Evolutionary conservation across 1,284 basidiomycete species (phyloP), one percentile per base, ranked within the genome.

Genomic region (Vanrija sp.): DNA sequence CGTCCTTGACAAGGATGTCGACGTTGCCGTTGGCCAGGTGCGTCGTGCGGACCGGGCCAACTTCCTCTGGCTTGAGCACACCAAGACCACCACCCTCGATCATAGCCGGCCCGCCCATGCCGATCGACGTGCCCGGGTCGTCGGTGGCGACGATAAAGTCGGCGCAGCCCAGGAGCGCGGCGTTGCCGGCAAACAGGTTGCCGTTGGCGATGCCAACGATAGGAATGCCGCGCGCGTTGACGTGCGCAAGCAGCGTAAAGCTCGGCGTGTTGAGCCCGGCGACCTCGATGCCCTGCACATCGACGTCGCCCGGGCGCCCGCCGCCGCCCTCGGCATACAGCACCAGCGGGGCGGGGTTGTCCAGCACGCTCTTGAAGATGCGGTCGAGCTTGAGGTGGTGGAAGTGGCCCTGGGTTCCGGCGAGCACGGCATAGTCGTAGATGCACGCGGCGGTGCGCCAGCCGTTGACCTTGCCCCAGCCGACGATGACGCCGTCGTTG

Each of bases 311-410:
- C 0, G 59, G 59, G 2, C 59, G 59, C 0, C 59, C 59, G 18
- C 59, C 59, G 4, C 59, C 59, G 8, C 59, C 59, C 38, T 61
- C 59, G n/a, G 59, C 59, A 28, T 61, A 61, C 10, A 61, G n/a
- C 4, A 61, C 40, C 4, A 61, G 47, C 23, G 59, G 59, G 1
- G 59, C 59, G 1, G 59, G 55, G 55, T 57, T 58, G 25, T 52
- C 55, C 3, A 61, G 55, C 26, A 61, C 55, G 5, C 51, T 52
- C 21, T 38, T 46, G 51, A 55, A 61, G 38, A 61, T 55, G 5
- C 59, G 55, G 47, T 61, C 59, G 9, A 61, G 55, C 48, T 61
- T 61, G 7, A 34, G 45, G 51, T 61, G 59, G 55, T 61, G 59
- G 53, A 57, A 61, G 46, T 57, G 57, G 0, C 59, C 59, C 50